phyloP scores from a whole-genome alignment of 2,329 filamentous ascomycete species.

The Fusarium siculi region DNA sequence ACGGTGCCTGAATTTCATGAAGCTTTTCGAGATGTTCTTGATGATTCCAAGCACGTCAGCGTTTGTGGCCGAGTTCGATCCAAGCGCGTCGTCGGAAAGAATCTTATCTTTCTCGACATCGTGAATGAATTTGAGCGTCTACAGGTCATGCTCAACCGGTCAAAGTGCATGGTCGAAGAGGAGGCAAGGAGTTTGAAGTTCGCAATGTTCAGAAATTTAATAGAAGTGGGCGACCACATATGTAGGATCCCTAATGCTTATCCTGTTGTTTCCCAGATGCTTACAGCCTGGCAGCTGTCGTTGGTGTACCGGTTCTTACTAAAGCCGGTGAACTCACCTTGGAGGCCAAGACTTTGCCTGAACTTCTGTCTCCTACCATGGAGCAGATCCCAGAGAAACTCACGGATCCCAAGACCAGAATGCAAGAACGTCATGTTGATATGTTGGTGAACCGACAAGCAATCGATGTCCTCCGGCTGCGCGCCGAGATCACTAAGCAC shows the following conservation, averaged over 20 bases:
- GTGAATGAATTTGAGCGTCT: conserved; percentile 76
- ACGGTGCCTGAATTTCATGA: conserved; percentile 51
- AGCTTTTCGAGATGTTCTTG: conserved; percentile 42
- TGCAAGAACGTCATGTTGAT: conserved; percentile 85
- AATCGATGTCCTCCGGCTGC: conserved; percentile 76
- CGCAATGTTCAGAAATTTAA: conserved; percentile 70
- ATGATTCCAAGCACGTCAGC: conserved; percentile 44
- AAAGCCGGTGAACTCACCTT: conserved; percentile 81
- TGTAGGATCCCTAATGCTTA: conserved; percentile 64
- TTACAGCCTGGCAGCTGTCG: conserved; percentile 65
- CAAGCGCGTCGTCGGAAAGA: conserved; percentile 76
- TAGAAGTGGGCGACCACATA: conserved; percentile 85
- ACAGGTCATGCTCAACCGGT: conserved; percentile 80
- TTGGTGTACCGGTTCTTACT: conserved; percentile 76
- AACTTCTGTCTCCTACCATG: conserved; percentile 79
- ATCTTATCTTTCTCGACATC: conserved; percentile 87
- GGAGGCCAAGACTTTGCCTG: conserved; percentile 73
- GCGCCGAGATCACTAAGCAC: conserved; percentile 78
- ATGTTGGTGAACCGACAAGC: conserved; percentile 79
- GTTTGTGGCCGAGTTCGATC: conserved; percentile 75
- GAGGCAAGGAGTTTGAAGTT: conserved; percentile 57
- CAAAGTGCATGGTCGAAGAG: conserved; percentile 54
- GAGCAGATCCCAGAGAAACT: conserved; percentile 80
- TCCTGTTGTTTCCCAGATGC: conserved; percentile 31
- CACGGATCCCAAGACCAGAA: conserved; percentile 75